Conservation (phyloP, 2,329 filamentous ascomycete genomes). For the Fusarium pseudograminearum region DNA sequence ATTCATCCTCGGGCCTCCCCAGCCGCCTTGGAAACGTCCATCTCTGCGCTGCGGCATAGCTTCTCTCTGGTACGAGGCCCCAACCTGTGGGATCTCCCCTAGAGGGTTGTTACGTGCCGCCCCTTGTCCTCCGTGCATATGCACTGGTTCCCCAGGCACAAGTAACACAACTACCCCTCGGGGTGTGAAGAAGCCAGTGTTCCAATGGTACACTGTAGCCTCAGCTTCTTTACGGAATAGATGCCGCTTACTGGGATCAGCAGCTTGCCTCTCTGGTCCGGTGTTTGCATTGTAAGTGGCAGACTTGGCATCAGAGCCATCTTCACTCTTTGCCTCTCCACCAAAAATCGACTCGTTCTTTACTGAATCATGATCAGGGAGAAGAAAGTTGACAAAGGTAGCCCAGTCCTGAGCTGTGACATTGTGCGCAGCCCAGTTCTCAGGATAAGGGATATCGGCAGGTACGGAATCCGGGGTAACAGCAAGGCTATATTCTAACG, state of each 20-base stretch:
- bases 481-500: slow-evolving; percentile 50
- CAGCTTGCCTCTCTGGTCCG: slow-evolving; percentile 4
- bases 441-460: slow-evolving; percentile 59
- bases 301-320: slow-evolving; percentile 47
- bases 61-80: slow-evolving; percentile 29
- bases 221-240: not conserved
- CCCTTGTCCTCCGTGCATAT: slow-evolving; percentile 47
- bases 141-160: slow-evolving; percentile 36
- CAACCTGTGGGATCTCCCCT: slow-evolving; percentile 13
- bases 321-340: slow-evolving; percentile 62
- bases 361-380: slow-evolving; percentile 61
- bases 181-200: slow-evolving; percentile 66
- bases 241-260: slow-evolving; percentile 39
- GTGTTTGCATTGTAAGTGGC: slow-evolving; percentile 11
- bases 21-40: slow-evolving; percentile 26
- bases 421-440: slow-evolving; percentile 56
- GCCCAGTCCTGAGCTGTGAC: slow-evolving; percentile 67
- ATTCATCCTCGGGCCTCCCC: slow-evolving; percentile 56
- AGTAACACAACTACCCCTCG: slow-evolving; percentile 60
- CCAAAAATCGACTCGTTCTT: slow-evolving; percentile 62
- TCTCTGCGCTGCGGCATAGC: slow-evolving; percentile 20
- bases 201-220: slow-evolving; percentile 63
- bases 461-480: slow-evolving; percentile 54
- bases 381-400: slow-evolving; percentile 68
- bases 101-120: slow-evolving; percentile 37